Evolutionary conservation across 139 green algal genomes (phyloP).

Genomic region (Chlamydomonas applanata): DNA sequence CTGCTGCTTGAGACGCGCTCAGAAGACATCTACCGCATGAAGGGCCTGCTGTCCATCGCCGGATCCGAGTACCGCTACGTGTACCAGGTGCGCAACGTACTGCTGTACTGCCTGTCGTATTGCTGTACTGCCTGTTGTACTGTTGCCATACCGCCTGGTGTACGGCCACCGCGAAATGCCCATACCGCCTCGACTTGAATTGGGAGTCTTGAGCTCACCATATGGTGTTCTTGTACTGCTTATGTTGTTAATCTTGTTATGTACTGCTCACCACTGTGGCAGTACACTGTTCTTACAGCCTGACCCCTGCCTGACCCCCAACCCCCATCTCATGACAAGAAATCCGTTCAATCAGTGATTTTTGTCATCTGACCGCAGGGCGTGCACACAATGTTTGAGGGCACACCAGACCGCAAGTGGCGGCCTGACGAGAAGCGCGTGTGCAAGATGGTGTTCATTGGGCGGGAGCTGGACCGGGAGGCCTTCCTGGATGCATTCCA

Average conservation of each 20-base stretch:
- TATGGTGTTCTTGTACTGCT: too few relatives aligned
- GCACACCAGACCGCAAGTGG: conserved; percentile 80
- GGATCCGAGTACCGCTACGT: conserved; percentile 78
- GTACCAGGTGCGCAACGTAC: conserved; percentile 69
- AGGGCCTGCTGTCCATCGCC: conserved; percentile 86
- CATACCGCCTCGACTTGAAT: too few relatives aligned
- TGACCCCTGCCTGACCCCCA: background rate
- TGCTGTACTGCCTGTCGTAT: background rate
- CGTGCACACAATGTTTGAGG: conserved; percentile 94
- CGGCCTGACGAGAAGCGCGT: conserved; percentile 59
- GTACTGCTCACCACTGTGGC: background rate
- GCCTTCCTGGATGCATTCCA: conserved; percentile 62
- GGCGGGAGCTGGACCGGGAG: conserved; percentile 65
- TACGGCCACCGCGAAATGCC: too few relatives aligned
- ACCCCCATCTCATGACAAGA: background rate
- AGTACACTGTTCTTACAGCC: background rate
- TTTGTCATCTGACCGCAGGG: conserved; percentile 45
- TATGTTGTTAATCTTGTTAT: too few relatives aligned
- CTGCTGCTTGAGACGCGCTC: conserved; percentile 73
- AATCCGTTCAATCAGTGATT: too few relatives aligned
- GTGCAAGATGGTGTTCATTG: conserved; percentile 87
- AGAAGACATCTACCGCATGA: conserved; percentile 96
- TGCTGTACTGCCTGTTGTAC: background rate
- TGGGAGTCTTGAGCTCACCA: too few relatives aligned
- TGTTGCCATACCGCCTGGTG: too few relatives aligned